A percentile compares a stretch with the other conserved stretches of the same genome.
Evolutionary conservation across 306 rosid species (phyloP).

Genomic region (Adenanthera pavonina): DNA sequence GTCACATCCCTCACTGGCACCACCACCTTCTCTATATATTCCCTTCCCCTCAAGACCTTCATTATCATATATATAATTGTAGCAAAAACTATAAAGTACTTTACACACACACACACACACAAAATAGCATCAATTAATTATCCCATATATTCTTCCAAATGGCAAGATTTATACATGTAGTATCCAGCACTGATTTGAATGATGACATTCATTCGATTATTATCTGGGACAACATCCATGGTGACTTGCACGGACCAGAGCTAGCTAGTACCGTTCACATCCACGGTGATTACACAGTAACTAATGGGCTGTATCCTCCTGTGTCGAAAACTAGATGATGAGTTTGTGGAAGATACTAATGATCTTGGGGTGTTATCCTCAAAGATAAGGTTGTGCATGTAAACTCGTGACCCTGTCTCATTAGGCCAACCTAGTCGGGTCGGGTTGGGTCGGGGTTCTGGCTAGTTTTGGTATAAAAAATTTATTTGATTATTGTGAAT

Average conservation of each 20-base stretch:
- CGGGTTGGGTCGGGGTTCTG: no score
- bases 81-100: no score
- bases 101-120: neutral
- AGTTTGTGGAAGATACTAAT: constrained; percentile 34
- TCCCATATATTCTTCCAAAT: no score
- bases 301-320: constrained; percentile 76
- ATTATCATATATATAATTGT: neutral
- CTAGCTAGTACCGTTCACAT: constrained; percentile 61
- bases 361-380: neutral
- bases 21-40: constrained; percentile 81
- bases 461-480: no score
- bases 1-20: constrained; percentile 77
- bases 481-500: no score
- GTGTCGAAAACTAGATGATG: constrained; percentile 36
- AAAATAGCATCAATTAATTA: neutral
- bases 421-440: no score
- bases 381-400: neutral
- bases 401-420: no score
- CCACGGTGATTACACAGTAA: constrained; percentile 61
- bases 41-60: neutral
- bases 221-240: constrained; percentile 65
- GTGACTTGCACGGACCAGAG: constrained; percentile 79
- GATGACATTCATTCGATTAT: constrained; percentile 60
- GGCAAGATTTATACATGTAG: constrained; percentile 59
- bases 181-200: constrained; percentile 74